Percentiles rank a stretch among this genome's conserved stretches.
phyloP scores from a whole-genome alignment of 768 basidiomycete species.

The Russula foetens region DNA sequence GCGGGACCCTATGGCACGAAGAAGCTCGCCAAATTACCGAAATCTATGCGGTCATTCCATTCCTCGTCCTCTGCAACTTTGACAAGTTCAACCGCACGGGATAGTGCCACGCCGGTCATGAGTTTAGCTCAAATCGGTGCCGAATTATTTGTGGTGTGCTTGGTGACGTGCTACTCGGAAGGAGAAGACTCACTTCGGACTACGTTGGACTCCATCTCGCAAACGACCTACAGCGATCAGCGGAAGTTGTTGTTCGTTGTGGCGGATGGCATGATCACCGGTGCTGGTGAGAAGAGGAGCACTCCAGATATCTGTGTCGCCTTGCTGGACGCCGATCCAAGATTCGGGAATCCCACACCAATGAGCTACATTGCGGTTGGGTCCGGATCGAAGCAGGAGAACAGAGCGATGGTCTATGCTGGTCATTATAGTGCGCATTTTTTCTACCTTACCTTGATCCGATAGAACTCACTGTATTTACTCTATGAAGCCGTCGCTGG shows the following conservation, averaged over 20 bases:
- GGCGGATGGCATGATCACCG: slow-evolving; percentile 98
- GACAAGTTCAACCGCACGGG: slow-evolving; percentile 30
- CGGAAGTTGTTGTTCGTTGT: slow-evolving; percentile 91
- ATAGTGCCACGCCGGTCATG: slow-evolving; percentile 55
- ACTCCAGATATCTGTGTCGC: slow-evolving; percentile 96
- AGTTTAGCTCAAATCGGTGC: slow-evolving; percentile 86
- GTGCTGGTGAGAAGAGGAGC: slow-evolving; percentile 89
- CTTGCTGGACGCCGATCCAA: slow-evolving; percentile 83
- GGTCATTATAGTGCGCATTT: slow-evolving; percentile 89
- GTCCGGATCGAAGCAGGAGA: slow-evolving; percentile 80
- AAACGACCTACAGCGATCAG: slow-evolving; percentile 83
- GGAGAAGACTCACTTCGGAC: slow-evolving; percentile 87
- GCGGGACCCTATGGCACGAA: slow-evolving; percentile 49
- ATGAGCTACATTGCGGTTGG: slow-evolving; percentile 94
- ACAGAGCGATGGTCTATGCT: slow-evolving; percentile 96
- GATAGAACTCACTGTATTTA: neutral
- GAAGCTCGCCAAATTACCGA: slow-evolving; percentile 39
- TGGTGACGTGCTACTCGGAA: slow-evolving; percentile 98
- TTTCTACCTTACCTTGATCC: neutral
- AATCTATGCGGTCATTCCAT: slow-evolving; percentile 42
- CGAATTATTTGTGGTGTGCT: slow-evolving; percentile 89
- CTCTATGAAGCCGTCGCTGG: slow-evolving; percentile 58
- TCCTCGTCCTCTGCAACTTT: slow-evolving; percentile 51
- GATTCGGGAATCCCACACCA: slow-evolving; percentile 92
- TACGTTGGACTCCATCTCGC: slow-evolving; percentile 90